Conservation (phyloP, 805 yeast species). For the Ogataea zsoltii region DNA sequence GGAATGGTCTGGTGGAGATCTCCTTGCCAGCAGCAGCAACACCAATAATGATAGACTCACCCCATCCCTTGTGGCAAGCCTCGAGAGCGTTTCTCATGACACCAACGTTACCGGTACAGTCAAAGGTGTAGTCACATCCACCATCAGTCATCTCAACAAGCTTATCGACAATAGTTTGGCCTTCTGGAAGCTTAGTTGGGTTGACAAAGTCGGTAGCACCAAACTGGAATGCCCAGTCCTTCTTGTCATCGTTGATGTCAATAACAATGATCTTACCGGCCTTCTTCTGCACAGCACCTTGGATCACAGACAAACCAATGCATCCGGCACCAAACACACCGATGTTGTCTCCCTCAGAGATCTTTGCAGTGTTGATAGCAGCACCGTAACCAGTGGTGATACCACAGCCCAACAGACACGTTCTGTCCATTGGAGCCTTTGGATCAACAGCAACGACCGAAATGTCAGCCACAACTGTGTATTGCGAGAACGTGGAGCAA, state of each 20-base stretch:
- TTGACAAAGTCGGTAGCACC: slow-evolving; percentile 96
- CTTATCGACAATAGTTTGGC: slow-evolving; percentile 75
- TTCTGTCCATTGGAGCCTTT: slow-evolving; percentile 78
- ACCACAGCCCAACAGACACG: slow-evolving; percentile 96
- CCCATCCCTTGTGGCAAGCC: slow-evolving; percentile 99
- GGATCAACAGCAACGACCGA: slow-evolving; percentile 91
- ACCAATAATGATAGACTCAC: slow-evolving; percentile 91
- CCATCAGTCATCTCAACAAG: slow-evolving; percentile 92
- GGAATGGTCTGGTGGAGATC: slow-evolving; percentile 97
- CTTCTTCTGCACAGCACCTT: slow-evolving; percentile 84
- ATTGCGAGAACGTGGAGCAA: slow-evolving; percentile 93
- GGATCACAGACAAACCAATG: slow-evolving; percentile 94
- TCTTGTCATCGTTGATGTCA: slow-evolving; percentile 83
- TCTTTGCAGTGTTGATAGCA: slow-evolving; percentile 90
- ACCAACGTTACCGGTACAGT: slow-evolving; percentile 93
- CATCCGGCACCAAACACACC: slow-evolving; percentile 98
- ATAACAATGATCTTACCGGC: slow-evolving; percentile 83
- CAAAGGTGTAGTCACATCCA: slow-evolving; percentile 94
- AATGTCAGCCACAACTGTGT: slow-evolving; percentile 97
- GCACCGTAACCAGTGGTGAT: slow-evolving; percentile 99
- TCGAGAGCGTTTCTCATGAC: slow-evolving; percentile 97
- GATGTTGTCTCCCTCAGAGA: slow-evolving; percentile 86
- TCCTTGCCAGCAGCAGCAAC: slow-evolving; percentile 99
- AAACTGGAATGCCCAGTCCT: slow-evolving; percentile 81
- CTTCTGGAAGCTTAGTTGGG: slow-evolving; percentile 74